Conservation (phyloP, 495 filamentous ascomycete genomes). For the Neurospora tetraspora region DNA sequence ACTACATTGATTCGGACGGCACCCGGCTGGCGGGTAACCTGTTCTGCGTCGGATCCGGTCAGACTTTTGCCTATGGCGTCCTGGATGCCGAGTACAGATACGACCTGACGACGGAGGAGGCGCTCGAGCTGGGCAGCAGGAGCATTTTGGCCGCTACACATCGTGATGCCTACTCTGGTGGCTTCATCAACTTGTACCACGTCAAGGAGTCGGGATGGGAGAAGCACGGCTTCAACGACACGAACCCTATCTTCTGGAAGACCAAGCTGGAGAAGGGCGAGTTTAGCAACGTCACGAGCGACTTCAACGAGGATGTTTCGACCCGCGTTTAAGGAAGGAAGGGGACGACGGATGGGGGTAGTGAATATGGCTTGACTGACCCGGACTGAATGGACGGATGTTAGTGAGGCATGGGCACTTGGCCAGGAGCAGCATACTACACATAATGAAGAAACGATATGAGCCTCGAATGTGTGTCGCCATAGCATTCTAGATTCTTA, state of each 20-base stretch:
- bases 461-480: background rate
- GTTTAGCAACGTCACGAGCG: constrained; percentile 90
- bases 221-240: constrained; percentile 93
- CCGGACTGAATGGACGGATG: background rate
- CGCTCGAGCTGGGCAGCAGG: constrained; percentile 78
- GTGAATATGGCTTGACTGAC: background rate
- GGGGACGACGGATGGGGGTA: background rate
- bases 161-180: constrained; percentile 94
- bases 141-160: constrained; percentile 97
- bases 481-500: background rate
- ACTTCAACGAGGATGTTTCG: constrained; percentile 41
- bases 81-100: constrained; percentile 91
- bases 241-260: constrained; percentile 97
- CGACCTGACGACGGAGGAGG: constrained; percentile 75
- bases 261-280: constrained; percentile 96
- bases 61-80: constrained; percentile 98
- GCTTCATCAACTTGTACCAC: constrained; percentile 97
- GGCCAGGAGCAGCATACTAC: background rate
- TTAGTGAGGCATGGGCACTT: background rate
- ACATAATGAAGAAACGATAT: background rate
- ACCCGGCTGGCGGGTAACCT: constrained; percentile 86
- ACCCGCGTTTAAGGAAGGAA: background rate
- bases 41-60: constrained; percentile 95
- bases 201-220: constrained; percentile 98
- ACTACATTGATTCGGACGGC: constrained; percentile 98